Conservation (phyloP, 768 basidiomycete species). For the Lactarius deliciosus region DNA sequence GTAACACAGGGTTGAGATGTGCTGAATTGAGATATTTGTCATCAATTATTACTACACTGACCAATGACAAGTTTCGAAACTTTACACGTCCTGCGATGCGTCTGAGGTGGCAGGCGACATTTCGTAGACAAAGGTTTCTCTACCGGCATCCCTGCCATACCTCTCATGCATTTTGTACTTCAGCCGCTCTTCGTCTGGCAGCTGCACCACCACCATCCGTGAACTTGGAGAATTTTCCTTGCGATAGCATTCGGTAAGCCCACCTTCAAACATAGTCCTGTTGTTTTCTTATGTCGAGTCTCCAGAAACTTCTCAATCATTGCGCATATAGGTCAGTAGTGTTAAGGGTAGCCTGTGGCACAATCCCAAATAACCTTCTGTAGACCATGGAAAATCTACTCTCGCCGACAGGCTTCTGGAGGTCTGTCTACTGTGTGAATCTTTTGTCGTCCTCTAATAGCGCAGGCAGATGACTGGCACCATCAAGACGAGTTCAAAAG, state of each 20-base stretch:
- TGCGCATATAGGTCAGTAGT: slow-evolving; percentile 81
- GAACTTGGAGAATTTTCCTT: slow-evolving; percentile 61
- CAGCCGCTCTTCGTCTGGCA: slow-evolving; percentile 8
- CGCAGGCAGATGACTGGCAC: slow-evolving; percentile 77
- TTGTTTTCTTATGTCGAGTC: not conserved
- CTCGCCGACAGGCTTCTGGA: slow-evolving; percentile 85
- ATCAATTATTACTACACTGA: not conserved
- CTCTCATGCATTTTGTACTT: slow-evolving; percentile 15
- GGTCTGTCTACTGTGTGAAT: slow-evolving; percentile 42
- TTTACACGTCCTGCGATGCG: slow-evolving; percentile 31
- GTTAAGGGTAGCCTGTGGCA: not conserved
- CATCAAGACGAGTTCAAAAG: slow-evolving; percentile 61
- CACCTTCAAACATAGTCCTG: slow-evolving; percentile 7
- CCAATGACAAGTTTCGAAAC: not conserved
- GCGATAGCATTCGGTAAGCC: slow-evolving; percentile 64
- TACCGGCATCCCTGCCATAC: not conserved
- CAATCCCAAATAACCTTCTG: slow-evolving; percentile 4
- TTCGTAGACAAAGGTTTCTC: slow-evolving; percentile 31
- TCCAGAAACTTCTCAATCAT: slow-evolving; percentile 92
- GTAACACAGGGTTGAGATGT: not conserved
- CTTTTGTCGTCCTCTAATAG: slow-evolving; percentile 27
- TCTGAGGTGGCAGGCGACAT: slow-evolving; percentile 37
- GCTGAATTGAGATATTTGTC: slow-evolving; percentile 25
- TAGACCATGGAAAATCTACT: slow-evolving; percentile 95
- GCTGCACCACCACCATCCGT: slow-evolving; percentile 29